phyloP scores from a whole-genome alignment of 306 rosid genomes.

The Fagus sylvatica region DNA sequence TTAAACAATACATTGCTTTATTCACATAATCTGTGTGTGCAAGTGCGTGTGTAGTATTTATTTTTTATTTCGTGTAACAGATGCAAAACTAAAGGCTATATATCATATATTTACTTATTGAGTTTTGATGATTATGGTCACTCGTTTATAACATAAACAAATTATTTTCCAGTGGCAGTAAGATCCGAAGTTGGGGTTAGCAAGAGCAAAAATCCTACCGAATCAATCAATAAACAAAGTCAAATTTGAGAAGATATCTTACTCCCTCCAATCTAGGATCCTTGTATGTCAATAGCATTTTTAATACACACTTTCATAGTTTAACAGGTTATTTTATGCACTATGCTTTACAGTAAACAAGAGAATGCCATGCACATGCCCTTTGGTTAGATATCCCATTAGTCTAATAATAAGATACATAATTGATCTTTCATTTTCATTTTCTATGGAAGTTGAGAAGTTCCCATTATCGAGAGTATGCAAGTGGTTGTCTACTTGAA shows the following conservation, averaged over 20 bases:
- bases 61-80: no score
- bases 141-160: background rate
- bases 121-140: slow-evolving; percentile 15
- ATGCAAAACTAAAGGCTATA: no score
- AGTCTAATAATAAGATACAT: slow-evolving; percentile 5
- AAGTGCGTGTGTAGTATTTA: no score
- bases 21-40: no score
- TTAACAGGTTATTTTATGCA: background rate
- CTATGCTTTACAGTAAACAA: slow-evolving; percentile 30
- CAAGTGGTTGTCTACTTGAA: slow-evolving; percentile 13
- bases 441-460: slow-evolving; percentile 34
- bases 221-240: slow-evolving; percentile 18
- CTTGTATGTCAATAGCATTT: background rate
- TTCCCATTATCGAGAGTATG: slow-evolving; percentile 36
- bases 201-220: background rate
- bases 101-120: background rate
- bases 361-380: slow-evolving; percentile 57
- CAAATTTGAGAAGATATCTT: slow-evolving; percentile 31
- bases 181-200: background rate
- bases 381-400: slow-evolving; percentile 17
- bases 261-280: slow-evolving; percentile 35
- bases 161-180: background rate
- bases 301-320: background rate
- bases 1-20: no score
- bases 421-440: slow-evolving; percentile 24